A percentile compares a stretch with the other conserved stretches of the same genome.
Evolutionary conservation across 2,329 filamentous ascomycete species (phyloP).

Genomic region (Periglandula ipomoeae): DNA sequence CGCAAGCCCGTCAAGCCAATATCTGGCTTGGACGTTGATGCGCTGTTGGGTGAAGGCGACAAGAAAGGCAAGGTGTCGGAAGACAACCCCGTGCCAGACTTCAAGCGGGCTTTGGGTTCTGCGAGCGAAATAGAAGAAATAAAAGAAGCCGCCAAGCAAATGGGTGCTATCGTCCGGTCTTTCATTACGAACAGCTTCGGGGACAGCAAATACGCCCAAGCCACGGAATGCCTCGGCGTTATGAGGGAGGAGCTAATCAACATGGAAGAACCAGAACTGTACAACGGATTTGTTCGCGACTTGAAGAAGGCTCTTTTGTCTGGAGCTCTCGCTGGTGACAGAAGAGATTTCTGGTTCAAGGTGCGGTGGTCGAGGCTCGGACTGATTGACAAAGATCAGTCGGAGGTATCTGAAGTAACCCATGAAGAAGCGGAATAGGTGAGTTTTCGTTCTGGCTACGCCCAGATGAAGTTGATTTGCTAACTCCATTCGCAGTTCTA

Average conservation of each 20-base stretch:
- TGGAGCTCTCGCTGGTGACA: constrained; percentile 64
- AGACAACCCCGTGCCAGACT: constrained; percentile 79
- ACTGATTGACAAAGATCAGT: constrained; percentile 57
- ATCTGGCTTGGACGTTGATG: constrained; percentile 81
- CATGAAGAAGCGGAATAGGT: constrained; percentile 63
- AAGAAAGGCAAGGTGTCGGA: constrained; percentile 36
- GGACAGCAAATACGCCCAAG: constrained; percentile 63
- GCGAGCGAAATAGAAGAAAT: constrained; percentile 54
- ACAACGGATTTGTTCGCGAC: constrained; percentile 62
- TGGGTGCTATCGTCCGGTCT: constrained; percentile 60
- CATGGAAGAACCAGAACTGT: constrained; percentile 66
- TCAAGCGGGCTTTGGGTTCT: constrained; percentile 66
- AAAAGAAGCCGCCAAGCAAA: constrained; percentile 61
- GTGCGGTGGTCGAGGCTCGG: constrained; percentile 60
- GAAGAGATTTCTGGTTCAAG: constrained; percentile 74
- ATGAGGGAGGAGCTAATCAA: constrained; percentile 70
- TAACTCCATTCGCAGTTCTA: constrained; percentile 26
- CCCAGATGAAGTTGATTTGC: constrained; percentile 3
- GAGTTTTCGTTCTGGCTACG: constrained; percentile 11
- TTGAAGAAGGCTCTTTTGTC: constrained; percentile 65
- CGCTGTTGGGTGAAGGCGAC: constrained; percentile 56
- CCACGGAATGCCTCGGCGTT: constrained; percentile 65
- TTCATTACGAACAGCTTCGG: constrained; percentile 67
- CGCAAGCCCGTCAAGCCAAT: constrained; percentile 70
- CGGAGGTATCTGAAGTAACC: constrained; percentile 55